Evolutionary conservation across 1,139 yeast genomes (phyloP), one percentile per base, ranked within the genome.

Genomic region (Saccharomyces hybrid): DNA sequence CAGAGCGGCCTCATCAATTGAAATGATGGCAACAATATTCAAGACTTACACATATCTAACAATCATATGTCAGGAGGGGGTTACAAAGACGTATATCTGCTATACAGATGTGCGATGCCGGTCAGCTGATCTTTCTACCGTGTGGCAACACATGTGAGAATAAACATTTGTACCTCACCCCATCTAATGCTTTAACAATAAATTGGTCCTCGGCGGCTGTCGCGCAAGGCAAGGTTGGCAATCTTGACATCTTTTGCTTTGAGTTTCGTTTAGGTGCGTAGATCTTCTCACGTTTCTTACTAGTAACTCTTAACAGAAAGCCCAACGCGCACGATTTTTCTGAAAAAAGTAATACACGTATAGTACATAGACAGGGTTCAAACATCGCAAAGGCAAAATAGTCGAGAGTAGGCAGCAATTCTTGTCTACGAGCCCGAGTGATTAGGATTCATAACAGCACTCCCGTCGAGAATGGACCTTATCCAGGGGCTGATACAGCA

Each of bases 401-500:
- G 3, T 16, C 25, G 25, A 38, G 44, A 16, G 4, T 5, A 16
- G 25, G 23, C 23, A 20, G 26, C 25, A 38, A 38, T 16, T 38
- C 6, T 38, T 38, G 44, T 38, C 13, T 13, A 38, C 44, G 25
- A 38, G 13, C 2, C 44, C n/a, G 8, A 38, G 25, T 8, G n/a
- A 38, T 38, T 38, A 38, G 13, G 44, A 38, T 38, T 38, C 16
- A 38, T 38, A 38, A 16, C 1, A 16, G 11, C 44, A 16, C 44
- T 20, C 44, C 25, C 1, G 13, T 8, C 44, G 25, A 38, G 44
- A n/a, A 74, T 76, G 79, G 81, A 78, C 51, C 65, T 78, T 59
- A 68, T 80, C 54, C 78, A 79, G 47, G 82, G 82, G 47, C 70
- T 79, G 50, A 71, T 80, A 65, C 71, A 72, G 75, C 61, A 80